Base-by-base conservation (phyloP, 2,329 filamentous ascomycete genomes). In the Sporothrix globosa region DNA sequence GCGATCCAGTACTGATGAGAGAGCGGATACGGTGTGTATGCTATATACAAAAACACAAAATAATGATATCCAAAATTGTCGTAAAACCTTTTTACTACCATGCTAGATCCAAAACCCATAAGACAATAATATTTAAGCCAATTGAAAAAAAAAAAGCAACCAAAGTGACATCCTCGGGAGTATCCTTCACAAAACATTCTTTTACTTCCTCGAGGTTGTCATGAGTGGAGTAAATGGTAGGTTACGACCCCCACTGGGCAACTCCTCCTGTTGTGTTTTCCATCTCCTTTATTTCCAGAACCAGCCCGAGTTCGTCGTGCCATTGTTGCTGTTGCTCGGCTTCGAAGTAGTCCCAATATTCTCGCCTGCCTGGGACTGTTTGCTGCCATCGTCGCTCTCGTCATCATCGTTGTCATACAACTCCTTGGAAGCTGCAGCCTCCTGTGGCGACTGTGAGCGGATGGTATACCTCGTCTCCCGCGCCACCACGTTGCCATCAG, bases 401-500 rank as follows among this genome's bases (percentile, higher is more conserved):
- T 60, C 48, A 6, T 30, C 17, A 4, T 48, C 24, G 21, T 58
- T 70, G n/a, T 63, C 66, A 21, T 52, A 24, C 24, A 24, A 50
- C 2, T 67, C 69, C 6, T 67, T 46, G n/a, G 41, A 30, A 17
- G 58, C 68, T 1, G 61, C 14, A 27, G 34, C 39, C 53, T 52
- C 69, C 41, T 52, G 14, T 9, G 67, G 30, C 21, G 63, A 9
- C n/a, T 61, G 44, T 17, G 74, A 73, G 27, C 73, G 72, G 14
- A 75, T 53, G 4, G 73, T 68, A 39, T 74, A 74, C 30, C 66
- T 72, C 4, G 80, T 82, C 72, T 80, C 76, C 7, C 76, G 78
- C 46, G 80, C 77, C 19, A 84, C 76, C 70, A 83, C 79, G 14
- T 79, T 78, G 58, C 83, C 83, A 9, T 83, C 75, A 24, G 77